Percentiles rank a stretch among this genome's conserved stretches.
These are phyloP conservation scores for Globisporangium alternatum DNA, from an alignment of 352 stramenopile genomes.

Conservation along the genomic window DNA sequence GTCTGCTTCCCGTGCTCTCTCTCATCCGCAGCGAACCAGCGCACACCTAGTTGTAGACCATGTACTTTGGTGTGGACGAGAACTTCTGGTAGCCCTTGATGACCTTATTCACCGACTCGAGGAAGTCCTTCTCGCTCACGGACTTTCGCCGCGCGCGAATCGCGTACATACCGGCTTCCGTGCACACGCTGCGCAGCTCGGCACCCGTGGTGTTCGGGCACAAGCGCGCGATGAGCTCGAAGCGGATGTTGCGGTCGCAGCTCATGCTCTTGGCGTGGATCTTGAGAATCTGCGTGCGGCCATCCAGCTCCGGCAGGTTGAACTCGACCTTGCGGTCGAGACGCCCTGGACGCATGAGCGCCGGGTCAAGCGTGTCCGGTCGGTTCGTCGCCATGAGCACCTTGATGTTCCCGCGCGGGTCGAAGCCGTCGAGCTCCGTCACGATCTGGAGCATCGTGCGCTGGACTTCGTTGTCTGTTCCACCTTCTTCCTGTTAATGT, in stretches of 20 bases:
- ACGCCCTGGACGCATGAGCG: constrained; percentile 93
- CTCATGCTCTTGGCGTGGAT: constrained; percentile 99
- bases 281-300: constrained; percentile 98
- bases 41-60: constrained; percentile 95
- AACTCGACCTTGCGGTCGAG: constrained; percentile 99
- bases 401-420: constrained; percentile 99
- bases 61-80: constrained; percentile 99
- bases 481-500: constrained; percentile 82
- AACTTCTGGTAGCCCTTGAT: constrained; percentile 99
- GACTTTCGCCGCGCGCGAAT: constrained; percentile 98
- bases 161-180: constrained; percentile 98
- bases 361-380: constrained; percentile 96
- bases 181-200: constrained; percentile 98
- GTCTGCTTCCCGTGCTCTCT: not conserved
- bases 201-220: constrained; percentile 99
- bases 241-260: constrained; percentile 98
- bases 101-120: constrained; percentile 99
- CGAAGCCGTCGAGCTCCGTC: constrained; percentile 98
- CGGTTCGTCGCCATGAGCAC: constrained; percentile 98
- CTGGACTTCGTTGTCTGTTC: constrained; percentile 98
- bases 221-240: constrained; percentile 96
- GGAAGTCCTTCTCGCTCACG: constrained; percentile 99
- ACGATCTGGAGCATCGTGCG: constrained; percentile 99
- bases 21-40: not conserved
- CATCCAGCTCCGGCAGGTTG: constrained; percentile 97